Evolutionary conservation across 2,329 filamentous ascomycete species (phyloP).

Genomic region (Phialemonium atrogriseum): DNA sequence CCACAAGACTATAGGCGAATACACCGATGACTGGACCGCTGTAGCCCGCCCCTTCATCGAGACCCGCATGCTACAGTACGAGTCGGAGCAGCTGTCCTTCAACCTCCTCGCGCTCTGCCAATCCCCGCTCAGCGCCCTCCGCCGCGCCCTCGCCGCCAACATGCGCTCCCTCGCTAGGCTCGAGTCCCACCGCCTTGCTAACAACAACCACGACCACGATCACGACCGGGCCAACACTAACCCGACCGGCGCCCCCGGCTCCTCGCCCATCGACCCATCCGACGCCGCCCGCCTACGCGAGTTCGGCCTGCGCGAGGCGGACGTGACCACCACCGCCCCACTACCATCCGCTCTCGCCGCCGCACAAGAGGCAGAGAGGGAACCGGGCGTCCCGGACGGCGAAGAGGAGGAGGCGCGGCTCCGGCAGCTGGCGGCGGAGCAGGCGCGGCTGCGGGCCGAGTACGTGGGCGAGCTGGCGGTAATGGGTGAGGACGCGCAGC

Average conservation of each 20-base stretch:
- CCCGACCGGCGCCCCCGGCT: neutral
- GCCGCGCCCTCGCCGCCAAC: constrained; percentile 34
- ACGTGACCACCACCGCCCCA: too few species aligned
- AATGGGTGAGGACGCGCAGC: constrained; percentile 37
- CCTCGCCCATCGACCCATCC: neutral
- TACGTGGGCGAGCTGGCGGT: constrained; percentile 41
- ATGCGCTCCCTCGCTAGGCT: neutral
- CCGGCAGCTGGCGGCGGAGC: constrained; percentile 27
- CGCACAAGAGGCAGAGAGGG: neutral
- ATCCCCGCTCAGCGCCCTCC: constrained; percentile 49
- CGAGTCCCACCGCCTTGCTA: too few species aligned
- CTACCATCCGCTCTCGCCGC: neutral
- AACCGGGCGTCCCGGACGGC: neutral
- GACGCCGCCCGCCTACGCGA: too few species aligned
- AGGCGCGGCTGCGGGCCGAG: constrained; percentile 31
- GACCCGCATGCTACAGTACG: constrained; percentile 58
- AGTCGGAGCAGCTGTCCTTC: constrained; percentile 61
- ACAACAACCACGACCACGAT: neutral
- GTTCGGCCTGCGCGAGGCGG: too few species aligned
- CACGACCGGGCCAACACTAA: neutral
- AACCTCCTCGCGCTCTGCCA: constrained; percentile 68
- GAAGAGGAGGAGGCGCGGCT: constrained; percentile 1
- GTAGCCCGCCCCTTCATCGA: constrained; percentile 57
- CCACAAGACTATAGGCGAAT: constrained; percentile 21
- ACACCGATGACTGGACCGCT: constrained; percentile 54